Percentiles rank a stretch among this genome's conserved stretches.
Conservation (phyloP, 75 land plant species). For the Gnetum montanum region DNA sequence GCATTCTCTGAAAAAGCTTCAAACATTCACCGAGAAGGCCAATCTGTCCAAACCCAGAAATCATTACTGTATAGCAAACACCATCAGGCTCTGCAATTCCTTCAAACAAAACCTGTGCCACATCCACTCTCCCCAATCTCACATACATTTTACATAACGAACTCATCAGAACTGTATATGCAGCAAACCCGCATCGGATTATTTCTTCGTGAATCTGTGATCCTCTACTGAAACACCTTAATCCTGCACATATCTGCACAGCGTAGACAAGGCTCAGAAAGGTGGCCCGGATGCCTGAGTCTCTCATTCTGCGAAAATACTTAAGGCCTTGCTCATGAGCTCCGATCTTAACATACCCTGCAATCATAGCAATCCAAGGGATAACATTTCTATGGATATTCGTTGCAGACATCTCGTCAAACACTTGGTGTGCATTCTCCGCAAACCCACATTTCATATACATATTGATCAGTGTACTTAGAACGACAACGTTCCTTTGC, state of each 20-base stretch:
- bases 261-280: slow-evolving; percentile 1
- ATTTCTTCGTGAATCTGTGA: slow-evolving; percentile 7
- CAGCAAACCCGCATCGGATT: slow-evolving; percentile 2
- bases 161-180: slow-evolving; percentile 6
- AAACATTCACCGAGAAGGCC: slow-evolving; percentile 2
- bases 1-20: slow-evolving; percentile 10
- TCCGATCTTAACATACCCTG: slow-evolving; percentile 8
- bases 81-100: not conserved
- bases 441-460: slow-evolving; percentile 18
- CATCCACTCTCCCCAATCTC: slow-evolving; percentile 8
- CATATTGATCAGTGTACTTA: slow-evolving; percentile 14
- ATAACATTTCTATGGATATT: not conserved
- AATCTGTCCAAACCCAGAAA: slow-evolving; percentile 14
- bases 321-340: not conserved
- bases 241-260: slow-evolving; percentile 2
- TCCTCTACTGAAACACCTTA: not conserved
- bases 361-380: slow-evolving; percentile 10
- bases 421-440: slow-evolving; percentile 15
- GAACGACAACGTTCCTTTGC: slow-evolving; percentile 14
- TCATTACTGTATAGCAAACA: slow-evolving; percentile 11
- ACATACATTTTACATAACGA: slow-evolving; percentile 10
- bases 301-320: not conserved
- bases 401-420: not conserved
- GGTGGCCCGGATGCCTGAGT: not conserved
- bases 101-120: slow-evolving; percentile 2